These are phyloP conservation scores for Ceratonia siliqua DNA, from an alignment of 306 rosid genomes.

Conservation along the genomic window DNA sequence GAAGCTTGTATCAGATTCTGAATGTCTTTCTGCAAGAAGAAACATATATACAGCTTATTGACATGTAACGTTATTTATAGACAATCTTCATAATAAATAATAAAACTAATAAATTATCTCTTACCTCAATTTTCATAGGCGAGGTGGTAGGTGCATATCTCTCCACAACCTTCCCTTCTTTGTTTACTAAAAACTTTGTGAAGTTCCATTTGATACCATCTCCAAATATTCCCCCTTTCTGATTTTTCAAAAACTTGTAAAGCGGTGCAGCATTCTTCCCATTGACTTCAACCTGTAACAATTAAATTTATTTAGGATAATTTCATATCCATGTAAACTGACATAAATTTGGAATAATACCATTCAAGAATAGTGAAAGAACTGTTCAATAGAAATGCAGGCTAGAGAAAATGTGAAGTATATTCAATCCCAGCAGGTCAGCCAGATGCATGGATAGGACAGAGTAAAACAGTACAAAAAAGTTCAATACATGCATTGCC, in stretches of 20 bases:
- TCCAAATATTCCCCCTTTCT: slow-evolving; percentile 82
- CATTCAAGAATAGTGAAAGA: neutral
- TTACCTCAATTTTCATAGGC: slow-evolving; percentile 80
- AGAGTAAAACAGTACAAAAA: neutral
- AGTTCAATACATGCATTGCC: neutral
- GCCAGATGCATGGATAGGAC: neutral
- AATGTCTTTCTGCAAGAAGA: slow-evolving; percentile 77
- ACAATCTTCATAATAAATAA: slow-evolving; percentile 1
- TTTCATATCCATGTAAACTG: slow-evolving; percentile 2
- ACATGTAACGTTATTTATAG: neutral
- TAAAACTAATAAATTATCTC: slow-evolving; percentile 16
- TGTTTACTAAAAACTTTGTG: slow-evolving; percentile 76
- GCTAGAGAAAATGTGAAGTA: slow-evolving; percentile 14
- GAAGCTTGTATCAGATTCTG: slow-evolving; percentile 62
- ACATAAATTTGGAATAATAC: neutral
- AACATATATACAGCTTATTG: slow-evolving; percentile 21
- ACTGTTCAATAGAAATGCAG: neutral
- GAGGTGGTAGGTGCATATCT: slow-evolving; percentile 86
- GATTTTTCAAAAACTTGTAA: slow-evolving; percentile 64
- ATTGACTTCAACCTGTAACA: slow-evolving; percentile 67
- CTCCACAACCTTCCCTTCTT: slow-evolving; percentile 80
- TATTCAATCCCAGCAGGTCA: neutral
- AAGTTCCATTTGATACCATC: slow-evolving; percentile 91
- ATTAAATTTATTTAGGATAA: slow-evolving; percentile 7
- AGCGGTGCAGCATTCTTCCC: slow-evolving; percentile 73